These are phyloP conservation scores for Mycena crocata DNA, from an alignment of 768 basidiomycete species.

Conservation along the genomic window DNA sequence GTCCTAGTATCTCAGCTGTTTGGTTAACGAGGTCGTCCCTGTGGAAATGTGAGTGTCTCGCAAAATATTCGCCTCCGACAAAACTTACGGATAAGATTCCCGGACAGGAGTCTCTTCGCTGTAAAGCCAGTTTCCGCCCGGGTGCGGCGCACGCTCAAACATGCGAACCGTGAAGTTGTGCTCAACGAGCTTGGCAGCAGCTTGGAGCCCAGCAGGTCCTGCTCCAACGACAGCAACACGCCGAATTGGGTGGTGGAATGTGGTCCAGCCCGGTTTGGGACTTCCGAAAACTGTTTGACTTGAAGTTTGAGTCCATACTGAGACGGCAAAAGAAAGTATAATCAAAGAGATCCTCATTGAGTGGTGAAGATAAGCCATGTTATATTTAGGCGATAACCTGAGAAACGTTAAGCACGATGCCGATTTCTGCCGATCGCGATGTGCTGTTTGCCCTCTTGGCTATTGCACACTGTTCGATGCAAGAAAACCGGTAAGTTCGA, in stretches of 20 bases:
- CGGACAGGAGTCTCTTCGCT: constrained; percentile 34
- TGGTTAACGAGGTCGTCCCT: constrained; percentile 6
- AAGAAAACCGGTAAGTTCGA: too few species aligned
- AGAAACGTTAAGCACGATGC: too few species aligned
- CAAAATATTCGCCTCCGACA: not conserved
- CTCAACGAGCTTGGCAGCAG: constrained; percentile 27
- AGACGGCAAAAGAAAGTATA: not conserved
- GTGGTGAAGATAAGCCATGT: constrained; percentile 4
- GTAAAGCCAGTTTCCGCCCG: constrained; percentile 38
- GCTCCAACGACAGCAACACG: constrained; percentile 30
- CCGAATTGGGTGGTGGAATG: constrained; percentile 25
- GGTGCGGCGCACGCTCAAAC: constrained; percentile 29
- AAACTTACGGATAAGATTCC: constrained; percentile 30
- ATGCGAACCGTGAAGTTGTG: constrained; percentile 30
- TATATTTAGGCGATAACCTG: constrained; percentile 4
- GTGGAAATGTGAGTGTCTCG: not conserved
- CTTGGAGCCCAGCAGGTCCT: constrained; percentile 30
- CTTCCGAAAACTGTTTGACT: not conserved
- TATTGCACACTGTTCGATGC: too few species aligned
- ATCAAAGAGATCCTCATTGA: not conserved
- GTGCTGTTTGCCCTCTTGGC: too few species aligned
- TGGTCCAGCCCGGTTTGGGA: not conserved
- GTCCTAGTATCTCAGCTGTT: constrained; percentile 3
- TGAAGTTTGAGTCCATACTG: not conserved
- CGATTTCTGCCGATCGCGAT: too few species aligned